Evolutionary conservation across 140 eudicot species (phyloP), one percentile per base, ranked within the genome.

Genomic region (Stevia rebaudiana): DNA sequence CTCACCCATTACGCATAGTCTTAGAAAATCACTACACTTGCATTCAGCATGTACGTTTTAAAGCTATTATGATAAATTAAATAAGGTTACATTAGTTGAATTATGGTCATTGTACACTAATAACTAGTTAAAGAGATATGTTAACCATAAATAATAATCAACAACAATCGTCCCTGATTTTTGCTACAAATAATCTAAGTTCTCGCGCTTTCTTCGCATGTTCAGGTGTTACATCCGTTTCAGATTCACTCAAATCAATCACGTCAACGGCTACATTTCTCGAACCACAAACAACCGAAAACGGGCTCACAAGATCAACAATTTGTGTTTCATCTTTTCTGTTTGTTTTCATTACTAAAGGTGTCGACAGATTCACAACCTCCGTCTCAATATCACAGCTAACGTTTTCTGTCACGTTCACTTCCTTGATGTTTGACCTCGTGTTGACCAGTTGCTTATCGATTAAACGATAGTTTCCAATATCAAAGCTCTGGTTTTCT

Each of bases 161-260:
- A 18, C 35, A 71, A 30, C 47, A 59, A 1, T 75, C 74, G 43
- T 74, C 64, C 67, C 76, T 86, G 22, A 90, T 74, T 40, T 77
- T 80, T 16, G 83, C 79, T 53, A 82, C 72, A 75, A 86, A 84
- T 66, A 73, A 22, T 72, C 97, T 82, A 75, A 86, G 73, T 67
- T 90, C 97, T 67, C 59, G 61, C 12, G 84, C 85, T 68, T 67
- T 86, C 58, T 61, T 72, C 42, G 55, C 57, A 55, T 86, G 90
- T 55, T 74, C 88, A 25, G 95, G 94, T 3, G 94, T 84, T 9
- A 53, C 57, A 3, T 90, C 97, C 41, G 74, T 77, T 42, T 90
- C 97, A 15, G 95, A 78, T 16, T 86, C 97, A 70, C 95, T 84
- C 77, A 90, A 73, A 39, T 86, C 94, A 54, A 90, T 82, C 43